These are phyloP conservation scores for Suhomyces emberorum DNA, from an alignment of 805 yeast genomes.

Conservation along the genomic window DNA sequence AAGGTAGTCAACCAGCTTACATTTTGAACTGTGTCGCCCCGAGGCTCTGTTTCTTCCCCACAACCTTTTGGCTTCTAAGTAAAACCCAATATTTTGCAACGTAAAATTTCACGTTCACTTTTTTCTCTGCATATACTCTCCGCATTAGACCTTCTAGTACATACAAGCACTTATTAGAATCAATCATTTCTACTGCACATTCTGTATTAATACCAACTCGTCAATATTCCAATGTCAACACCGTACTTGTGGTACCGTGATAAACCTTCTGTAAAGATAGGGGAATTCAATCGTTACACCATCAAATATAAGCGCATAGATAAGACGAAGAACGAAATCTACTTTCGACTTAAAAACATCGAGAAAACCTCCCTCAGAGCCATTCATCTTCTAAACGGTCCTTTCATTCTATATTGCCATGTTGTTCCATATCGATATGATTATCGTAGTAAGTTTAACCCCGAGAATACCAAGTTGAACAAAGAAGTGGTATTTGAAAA, in stretches of 20 bases:
- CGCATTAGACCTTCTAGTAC: no score
- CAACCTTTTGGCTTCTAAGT: no score
- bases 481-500: slow-evolving; percentile 36
- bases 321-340: slow-evolving; percentile 16
- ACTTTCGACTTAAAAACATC: slow-evolving; percentile 37
- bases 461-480: slow-evolving; percentile 17
- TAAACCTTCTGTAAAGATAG: slow-evolving; percentile 30
- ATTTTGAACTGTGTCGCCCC: no score
- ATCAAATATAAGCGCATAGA: slow-evolving; percentile 19
- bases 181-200: not conserved
- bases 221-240: slow-evolving; percentile 1
- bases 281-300: slow-evolving; percentile 36
- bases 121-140: no score
- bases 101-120: no score
- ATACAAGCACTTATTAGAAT: no score
- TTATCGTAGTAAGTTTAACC: slow-evolving; percentile 21
- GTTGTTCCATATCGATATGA: slow-evolving; percentile 37
- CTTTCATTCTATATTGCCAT: slow-evolving; percentile 43
- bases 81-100: no score
- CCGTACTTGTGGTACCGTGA: slow-evolving; percentile 19
- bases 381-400: slow-evolving; percentile 41
- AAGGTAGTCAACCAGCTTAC: no score
- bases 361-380: slow-evolving; percentile 38
- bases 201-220: not conserved
- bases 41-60: no score